Conservation (phyloP, 306 rosid species). For the Vigna reflexopilosa region DNA sequence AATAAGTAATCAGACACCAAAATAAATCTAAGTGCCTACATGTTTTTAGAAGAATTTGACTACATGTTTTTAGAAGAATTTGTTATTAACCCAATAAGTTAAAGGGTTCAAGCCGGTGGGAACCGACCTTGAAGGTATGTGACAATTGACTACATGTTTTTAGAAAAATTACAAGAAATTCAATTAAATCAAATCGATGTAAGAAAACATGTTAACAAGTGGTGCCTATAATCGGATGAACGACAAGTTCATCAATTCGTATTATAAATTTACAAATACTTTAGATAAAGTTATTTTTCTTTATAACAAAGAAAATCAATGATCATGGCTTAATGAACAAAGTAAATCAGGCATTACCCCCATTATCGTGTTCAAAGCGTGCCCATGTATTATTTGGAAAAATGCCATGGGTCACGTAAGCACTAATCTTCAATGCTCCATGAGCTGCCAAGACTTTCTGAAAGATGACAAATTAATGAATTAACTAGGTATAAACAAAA, state of each 20-base stretch:
- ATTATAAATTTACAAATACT: slow-evolving; percentile 12
- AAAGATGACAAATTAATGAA: slow-evolving; percentile 41
- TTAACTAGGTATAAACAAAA: slow-evolving; percentile 17
- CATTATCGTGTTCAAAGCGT: slow-evolving; percentile 76
- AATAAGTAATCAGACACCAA: neutral
- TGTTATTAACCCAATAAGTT: too few relatives aligned
- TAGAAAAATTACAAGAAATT: neutral
- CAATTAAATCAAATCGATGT: slow-evolving; percentile 17
- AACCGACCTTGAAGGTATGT: too few relatives aligned
- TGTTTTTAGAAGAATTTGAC: too few relatives aligned
- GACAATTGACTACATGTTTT: too few relatives aligned
- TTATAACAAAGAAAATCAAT: slow-evolving; percentile 26
- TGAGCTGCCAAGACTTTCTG: slow-evolving; percentile 92
- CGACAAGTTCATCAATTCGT: slow-evolving; percentile 3
- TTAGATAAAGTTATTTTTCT: slow-evolving; percentile 36
- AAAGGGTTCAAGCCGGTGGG: neutral
- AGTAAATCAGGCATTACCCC: slow-evolving; percentile 63
- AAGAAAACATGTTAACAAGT: slow-evolving; percentile 24
- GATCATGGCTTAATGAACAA: slow-evolving; percentile 26
- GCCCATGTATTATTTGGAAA: slow-evolving; percentile 94
- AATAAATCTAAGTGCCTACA: neutral
- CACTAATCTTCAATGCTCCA: slow-evolving; percentile 93
- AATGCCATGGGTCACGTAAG: slow-evolving; percentile 97
- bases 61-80: too few relatives aligned
- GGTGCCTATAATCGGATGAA: neutral